A percentile compares a stretch with the other conserved stretches of the same genome.
These are phyloP conservation scores for Oropetium thomaeum DNA, from an alignment of 176 grass and related monocot species.

Conservation along the genomic window DNA sequence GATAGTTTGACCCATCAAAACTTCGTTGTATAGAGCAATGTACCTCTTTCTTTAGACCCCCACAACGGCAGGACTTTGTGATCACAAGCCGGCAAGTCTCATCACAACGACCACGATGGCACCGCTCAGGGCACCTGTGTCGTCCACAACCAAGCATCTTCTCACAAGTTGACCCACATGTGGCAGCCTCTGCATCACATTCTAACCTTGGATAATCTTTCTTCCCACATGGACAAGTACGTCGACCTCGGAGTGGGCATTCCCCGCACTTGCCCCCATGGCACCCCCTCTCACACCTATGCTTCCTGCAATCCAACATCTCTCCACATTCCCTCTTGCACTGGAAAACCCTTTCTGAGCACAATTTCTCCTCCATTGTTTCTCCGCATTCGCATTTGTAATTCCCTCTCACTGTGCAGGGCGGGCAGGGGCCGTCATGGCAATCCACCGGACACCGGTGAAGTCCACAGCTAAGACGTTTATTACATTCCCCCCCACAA, in stretches of 20 bases:
- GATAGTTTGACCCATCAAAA: neutral
- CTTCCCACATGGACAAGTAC: conserved; percentile 87
- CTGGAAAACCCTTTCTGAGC: conserved; percentile 59
- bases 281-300: conserved; percentile 85
- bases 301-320: conserved; percentile 65
- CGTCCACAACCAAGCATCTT: conserved; percentile 65
- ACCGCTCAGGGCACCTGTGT: conserved; percentile 82
- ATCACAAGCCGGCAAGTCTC: conserved; percentile 74
- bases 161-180: conserved; percentile 77
- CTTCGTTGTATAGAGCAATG: neutral
- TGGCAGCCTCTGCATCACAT: conserved; percentile 67
- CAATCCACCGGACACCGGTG: conserved; percentile 61
- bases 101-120: conserved; percentile 70
- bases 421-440: conserved; percentile 66
- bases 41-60: conserved; percentile 83
- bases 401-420: conserved; percentile 49
- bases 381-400: conserved; percentile 70
- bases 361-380: conserved; percentile 48
- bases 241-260: conserved; percentile 73
- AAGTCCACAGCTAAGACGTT: conserved; percentile 54
- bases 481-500: conserved; percentile 53
- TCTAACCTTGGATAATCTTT: conserved; percentile 67
- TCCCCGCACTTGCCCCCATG: conserved; percentile 70
- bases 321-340: conserved; percentile 61
- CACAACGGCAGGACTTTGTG: conserved; percentile 69